Conservation (phyloP, 2,329 filamentous ascomycete species). For the Sporothrix dimorphospora region DNA sequence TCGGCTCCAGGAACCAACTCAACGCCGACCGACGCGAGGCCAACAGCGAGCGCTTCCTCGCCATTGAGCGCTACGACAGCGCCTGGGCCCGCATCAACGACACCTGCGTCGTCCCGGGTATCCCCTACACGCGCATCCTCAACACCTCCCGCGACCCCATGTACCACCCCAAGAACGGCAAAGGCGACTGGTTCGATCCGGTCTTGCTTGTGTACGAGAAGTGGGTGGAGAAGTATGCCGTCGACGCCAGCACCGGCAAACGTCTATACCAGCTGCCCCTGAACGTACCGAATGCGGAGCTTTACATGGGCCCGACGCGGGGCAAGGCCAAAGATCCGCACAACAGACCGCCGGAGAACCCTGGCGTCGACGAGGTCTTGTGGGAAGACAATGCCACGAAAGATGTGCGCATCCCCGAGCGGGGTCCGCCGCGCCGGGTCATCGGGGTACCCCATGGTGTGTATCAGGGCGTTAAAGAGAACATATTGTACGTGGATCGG, state of each 20-base stretch:
- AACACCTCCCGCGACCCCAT: slow-evolving; percentile 28
- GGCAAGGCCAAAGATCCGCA: neutral
- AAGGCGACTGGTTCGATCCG: slow-evolving; percentile 27
- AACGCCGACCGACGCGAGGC: neutral
- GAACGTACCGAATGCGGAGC: slow-evolving; percentile 5
- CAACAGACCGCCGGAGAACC: neutral
- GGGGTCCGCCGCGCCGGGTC: slow-evolving; percentile 9
- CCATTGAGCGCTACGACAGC: neutral
- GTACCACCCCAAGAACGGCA: neutral
- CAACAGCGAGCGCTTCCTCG: neutral
- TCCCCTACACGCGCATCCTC: slow-evolving; percentile 23
- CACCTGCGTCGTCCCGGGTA: neutral
- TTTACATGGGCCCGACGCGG: too few species aligned
- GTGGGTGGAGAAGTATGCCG: slow-evolving; percentile 26
- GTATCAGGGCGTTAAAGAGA: neutral
- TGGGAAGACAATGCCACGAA: neutral
- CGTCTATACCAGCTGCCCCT: slow-evolving; percentile 31
- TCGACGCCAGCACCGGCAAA: neutral
- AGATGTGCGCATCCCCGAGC: slow-evolving; percentile 12
- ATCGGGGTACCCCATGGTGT: neutral
- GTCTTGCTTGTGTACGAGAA: slow-evolving; percentile 34
- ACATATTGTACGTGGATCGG: neutral
- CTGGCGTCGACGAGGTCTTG: neutral
- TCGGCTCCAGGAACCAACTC: neutral
- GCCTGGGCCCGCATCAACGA: slow-evolving; percentile 29